Base-by-base conservation (phyloP, 352 stramenopile species). In the Phytophthora ohioensis region DNA sequence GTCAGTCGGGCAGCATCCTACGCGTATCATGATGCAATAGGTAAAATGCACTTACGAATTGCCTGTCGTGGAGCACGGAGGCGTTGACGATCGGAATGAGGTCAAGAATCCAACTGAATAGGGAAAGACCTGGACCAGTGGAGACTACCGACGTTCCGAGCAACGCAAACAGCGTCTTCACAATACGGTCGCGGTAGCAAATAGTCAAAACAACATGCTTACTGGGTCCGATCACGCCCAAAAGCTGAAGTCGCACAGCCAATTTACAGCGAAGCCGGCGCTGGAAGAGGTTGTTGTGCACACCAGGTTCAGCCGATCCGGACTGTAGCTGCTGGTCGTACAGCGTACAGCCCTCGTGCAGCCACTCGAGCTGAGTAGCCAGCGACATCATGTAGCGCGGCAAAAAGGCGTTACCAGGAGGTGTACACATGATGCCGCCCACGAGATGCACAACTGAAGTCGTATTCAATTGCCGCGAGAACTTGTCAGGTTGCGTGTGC, bases 61-160 rank as follows among this genome's bases (percentile, higher is more conserved):
- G 84, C 43, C 88, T 86, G 48, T 90, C 81, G 27, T 93, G 81
- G 5, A 93, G 79, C 9, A 95, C 81, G 2, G 84, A 91, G 3
- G 83, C 84, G 55, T 88, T 90, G 47, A 95, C 76, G 45, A 91
- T 70, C 13, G 87, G 88, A 65, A 96, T 90, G 60, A 96, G 71
- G 68, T 96, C 89, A 48, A 96, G 58, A 55, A 95, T 95, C 89
- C 89, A 96, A 60, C 82, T 91, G 57, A 96, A 96, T 5, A 96
- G 82, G 34, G 89, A 92, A 9, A 93, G 54, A 1, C 89, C 87
- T 0, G 79, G 71, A 35, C 79, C 87, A 41, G 70, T 80, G 12
- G 77, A 83, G 15, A 91, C 81, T 32, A 76, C 72, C n/a, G 87
- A 88, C 3, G 87, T 95, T 9, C 82, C 79, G 13, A 96, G 75